phyloP scores from a whole-genome alignment of 2,329 filamentous ascomycete genomes.

The Hortaea werneckii region DNA sequence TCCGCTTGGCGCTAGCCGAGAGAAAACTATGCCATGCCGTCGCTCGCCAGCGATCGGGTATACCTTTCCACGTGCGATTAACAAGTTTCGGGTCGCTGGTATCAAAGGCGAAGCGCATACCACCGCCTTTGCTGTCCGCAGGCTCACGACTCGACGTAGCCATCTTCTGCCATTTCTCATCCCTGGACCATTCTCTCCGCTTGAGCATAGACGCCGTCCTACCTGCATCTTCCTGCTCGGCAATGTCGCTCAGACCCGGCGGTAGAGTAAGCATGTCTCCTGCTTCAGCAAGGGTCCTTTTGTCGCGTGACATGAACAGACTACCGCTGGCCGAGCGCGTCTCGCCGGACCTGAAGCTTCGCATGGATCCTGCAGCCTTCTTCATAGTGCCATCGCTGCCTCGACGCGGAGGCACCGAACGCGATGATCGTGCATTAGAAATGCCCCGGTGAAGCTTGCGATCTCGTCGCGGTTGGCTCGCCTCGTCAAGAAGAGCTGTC shows the following conservation, averaged over 20 bases:
- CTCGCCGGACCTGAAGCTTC: constrained; percentile 29
- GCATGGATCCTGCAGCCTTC: constrained; percentile 29
- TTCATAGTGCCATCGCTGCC: constrained; percentile 18
- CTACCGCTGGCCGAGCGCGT: constrained; percentile 4
- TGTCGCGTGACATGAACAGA: constrained; percentile 41
- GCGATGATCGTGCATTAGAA: constrained; percentile 37
- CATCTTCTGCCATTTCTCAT: constrained; percentile 61
- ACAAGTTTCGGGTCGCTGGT: constrained; percentile 67
- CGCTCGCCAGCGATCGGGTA: constrained; percentile 88
- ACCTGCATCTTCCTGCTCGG: constrained; percentile 37
- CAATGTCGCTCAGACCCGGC: constrained; percentile 38
- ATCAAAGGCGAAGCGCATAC: constrained; percentile 70
- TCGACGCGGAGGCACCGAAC: constrained; percentile 21
- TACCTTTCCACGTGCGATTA: constrained; percentile 92
- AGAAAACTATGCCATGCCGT: constrained; percentile 95
- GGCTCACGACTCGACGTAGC: constrained; percentile 28
- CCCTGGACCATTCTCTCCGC: constrained; percentile 50
- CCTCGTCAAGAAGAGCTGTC: constrained; percentile 47
- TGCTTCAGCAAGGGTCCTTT: constrained; percentile 48
- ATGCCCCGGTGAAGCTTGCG: constrained; percentile 41
- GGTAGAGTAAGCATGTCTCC: constrained; percentile 56
- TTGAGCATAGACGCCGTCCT: constrained; percentile 40
- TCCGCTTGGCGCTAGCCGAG: constrained; percentile 59
- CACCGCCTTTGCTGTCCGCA: constrained; percentile 40
- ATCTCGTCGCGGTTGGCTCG: constrained; percentile 45